These are phyloP conservation scores for Eragrostis nindensis DNA, from an alignment of 176 grass and related monocot species.

Conservation along the genomic window DNA sequence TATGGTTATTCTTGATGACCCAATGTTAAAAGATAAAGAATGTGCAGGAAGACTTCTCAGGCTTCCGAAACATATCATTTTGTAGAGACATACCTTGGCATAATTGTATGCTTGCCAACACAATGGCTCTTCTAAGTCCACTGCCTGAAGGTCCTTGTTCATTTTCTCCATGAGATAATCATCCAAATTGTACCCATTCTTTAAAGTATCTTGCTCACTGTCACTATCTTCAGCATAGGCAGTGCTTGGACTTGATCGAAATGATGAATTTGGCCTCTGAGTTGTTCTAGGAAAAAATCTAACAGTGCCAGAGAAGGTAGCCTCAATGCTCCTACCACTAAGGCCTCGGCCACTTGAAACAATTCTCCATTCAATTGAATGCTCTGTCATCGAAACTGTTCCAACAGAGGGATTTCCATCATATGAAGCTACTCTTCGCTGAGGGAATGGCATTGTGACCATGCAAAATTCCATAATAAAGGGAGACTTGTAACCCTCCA, in stretches of 20 bases:
- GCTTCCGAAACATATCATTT: not conserved
- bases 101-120: slow-evolving; percentile 99
- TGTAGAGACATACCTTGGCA: slow-evolving; percentile 72
- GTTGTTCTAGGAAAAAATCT: slow-evolving; percentile 68
- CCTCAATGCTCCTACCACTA: slow-evolving; percentile 85
- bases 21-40: slow-evolving; percentile 26
- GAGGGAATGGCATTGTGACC: slow-evolving; percentile 90
- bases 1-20: slow-evolving; percentile 24
- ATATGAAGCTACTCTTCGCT: slow-evolving; percentile 80
- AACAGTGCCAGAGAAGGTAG: slow-evolving; percentile 85
- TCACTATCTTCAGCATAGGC: slow-evolving; percentile 78
- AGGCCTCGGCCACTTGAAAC: slow-evolving; percentile 73
- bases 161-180: slow-evolving; percentile 91
- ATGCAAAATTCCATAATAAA: slow-evolving; percentile 95
- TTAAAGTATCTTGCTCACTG: slow-evolving; percentile 62
- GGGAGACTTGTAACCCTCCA: slow-evolving; percentile 89
- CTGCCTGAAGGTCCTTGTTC: slow-evolving; percentile 82
- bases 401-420: slow-evolving; percentile 91
- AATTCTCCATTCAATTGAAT: slow-evolving; percentile 96
- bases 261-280: slow-evolving; percentile 61
- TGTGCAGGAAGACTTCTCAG: not conserved
- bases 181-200: slow-evolving; percentile 75
- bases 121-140: slow-evolving; percentile 92
- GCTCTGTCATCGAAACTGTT: slow-evolving; percentile 84
- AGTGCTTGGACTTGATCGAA: slow-evolving; percentile 39